These are phyloP conservation scores for Friedmanniomyces endolithicus DNA, from an alignment of 495 filamentous ascomycete species.

Conservation along the genomic window DNA sequence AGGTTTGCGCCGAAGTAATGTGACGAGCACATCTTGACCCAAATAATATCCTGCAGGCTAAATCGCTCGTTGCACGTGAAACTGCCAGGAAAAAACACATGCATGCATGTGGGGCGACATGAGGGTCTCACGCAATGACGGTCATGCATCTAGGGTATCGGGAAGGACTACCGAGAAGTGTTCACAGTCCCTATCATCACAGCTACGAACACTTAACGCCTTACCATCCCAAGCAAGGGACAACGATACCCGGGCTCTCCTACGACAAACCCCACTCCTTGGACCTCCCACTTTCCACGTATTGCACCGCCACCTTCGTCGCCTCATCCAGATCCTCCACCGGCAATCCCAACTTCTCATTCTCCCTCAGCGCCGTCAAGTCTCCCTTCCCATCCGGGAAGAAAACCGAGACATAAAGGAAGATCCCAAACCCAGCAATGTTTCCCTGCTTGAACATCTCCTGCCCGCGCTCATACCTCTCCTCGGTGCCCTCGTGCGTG, in stretches of 20 bases:
- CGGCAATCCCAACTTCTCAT: conserved; percentile 41
- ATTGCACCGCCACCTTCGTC: conserved; percentile 29
- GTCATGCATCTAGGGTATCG: too few relatives aligned
- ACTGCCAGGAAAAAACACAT: too few relatives aligned
- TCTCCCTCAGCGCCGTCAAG: conserved; percentile 32
- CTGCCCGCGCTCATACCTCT: conserved; percentile 36
- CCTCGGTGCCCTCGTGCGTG: conserved; percentile 28
- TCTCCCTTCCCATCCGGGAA: conserved; percentile 37
- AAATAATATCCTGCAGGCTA: too few relatives aligned
- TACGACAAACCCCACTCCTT: neutral
- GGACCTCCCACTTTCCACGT: neutral
- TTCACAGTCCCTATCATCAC: too few relatives aligned
- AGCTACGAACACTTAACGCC: too few relatives aligned
- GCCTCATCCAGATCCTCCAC: conserved; percentile 49
- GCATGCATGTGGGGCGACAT: too few relatives aligned
- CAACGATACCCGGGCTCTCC: neutral
- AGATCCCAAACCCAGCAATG: conserved; percentile 37
- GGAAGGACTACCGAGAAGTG: too few relatives aligned
- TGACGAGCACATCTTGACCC: too few relatives aligned
- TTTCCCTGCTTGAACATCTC: conserved; percentile 35
- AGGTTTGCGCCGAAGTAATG: too few relatives aligned
- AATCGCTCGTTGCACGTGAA: too few relatives aligned
- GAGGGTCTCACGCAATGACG: too few relatives aligned
- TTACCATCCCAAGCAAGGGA: too few relatives aligned
- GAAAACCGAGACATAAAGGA: conserved; percentile 43